phyloP scores from a whole-genome alignment of 148 eudicot genomes.

The Vaccinium macrocarpon region DNA sequence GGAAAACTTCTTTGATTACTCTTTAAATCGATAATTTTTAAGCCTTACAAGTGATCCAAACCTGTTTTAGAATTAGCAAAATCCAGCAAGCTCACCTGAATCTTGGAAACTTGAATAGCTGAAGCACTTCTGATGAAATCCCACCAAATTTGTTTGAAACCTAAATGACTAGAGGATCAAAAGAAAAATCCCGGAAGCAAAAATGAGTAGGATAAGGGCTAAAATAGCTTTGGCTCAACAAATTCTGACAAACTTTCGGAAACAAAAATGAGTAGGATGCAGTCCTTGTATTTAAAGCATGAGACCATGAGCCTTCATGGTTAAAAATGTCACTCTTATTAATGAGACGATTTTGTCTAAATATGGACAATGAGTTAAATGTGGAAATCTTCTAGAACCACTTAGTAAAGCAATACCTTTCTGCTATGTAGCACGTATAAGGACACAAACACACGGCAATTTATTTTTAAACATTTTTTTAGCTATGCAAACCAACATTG shows the following conservation, averaged over 20 bases:
- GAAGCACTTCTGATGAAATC: neutral
- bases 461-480: neutral
- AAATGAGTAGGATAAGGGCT: neutral
- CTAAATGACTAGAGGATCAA: neutral
- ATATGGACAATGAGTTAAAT: neutral
- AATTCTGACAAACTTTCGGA: neutral
- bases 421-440: neutral
- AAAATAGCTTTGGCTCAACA: neutral
- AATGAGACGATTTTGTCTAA: neutral
- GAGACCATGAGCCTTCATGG: neutral
- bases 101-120: too few relatives aligned
- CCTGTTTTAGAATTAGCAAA: too few relatives aligned
- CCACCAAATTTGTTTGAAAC: too few relatives aligned
- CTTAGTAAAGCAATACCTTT: neutral
- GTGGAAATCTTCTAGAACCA: neutral
- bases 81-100: too few relatives aligned
- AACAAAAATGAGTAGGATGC: neutral
- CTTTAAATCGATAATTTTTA: too few relatives aligned
- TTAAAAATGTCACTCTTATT: neutral
- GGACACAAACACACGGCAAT: neutral
- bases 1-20: too few relatives aligned
- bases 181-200: neutral
- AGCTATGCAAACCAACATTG: neutral
- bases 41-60: too few relatives aligned
- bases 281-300: neutral